Base-by-base conservation (phyloP, 2,329 filamentous ascomycete genomes). In the Fusarium coffeatum region DNA sequence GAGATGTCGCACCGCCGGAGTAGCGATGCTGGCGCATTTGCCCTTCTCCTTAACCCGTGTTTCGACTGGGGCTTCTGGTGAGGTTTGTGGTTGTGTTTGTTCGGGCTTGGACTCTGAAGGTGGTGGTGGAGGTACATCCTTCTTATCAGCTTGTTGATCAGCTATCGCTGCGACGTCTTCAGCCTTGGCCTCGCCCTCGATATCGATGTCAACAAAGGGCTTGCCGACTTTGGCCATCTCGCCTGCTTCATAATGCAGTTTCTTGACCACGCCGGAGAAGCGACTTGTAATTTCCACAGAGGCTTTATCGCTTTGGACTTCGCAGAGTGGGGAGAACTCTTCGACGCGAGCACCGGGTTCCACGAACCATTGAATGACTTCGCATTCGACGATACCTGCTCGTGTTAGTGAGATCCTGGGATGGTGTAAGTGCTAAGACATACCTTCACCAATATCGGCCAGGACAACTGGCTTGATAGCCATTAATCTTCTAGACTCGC, bases 341-440 rank as follows among this genome's bases (percentile, higher is more conserved):
- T 99, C 94, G 74, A 99, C 94, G 61, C 92, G 90, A 37, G 96
- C 96, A 62, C 94, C 95, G 51, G 97, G 94, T 82, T 98, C 92
- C 72, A 99, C 95, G 79, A 98, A 99, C 96, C 96, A 99, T 84
- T 99, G 96, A 76, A 98, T 98, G 76, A 99, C 93, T 81, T 99
- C 96, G 78, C 96, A 97, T 83, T 99, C 96, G 78, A 96, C 94
- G 76, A 98, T 99, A 58, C 96, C 96, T 96, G 74, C 5, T 40
- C 23, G 42, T 59, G 58, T 76, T 59, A 74, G 71, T 63, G 47
- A 20, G 43, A 40, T 22, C 20, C 15, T 8, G 4, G 27, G 9
- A n/a, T 5, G 12, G 45, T 49, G 18, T 20, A 22, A 41, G 13
- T 49, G 15, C 10, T 16, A 48, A 28, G 13, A 78, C 82, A 68